Percentiles rank a stretch among this genome's conserved stretches.
Conservation (phyloP, 139 green algal genomes). For the Gonium pectorale region DNA sequence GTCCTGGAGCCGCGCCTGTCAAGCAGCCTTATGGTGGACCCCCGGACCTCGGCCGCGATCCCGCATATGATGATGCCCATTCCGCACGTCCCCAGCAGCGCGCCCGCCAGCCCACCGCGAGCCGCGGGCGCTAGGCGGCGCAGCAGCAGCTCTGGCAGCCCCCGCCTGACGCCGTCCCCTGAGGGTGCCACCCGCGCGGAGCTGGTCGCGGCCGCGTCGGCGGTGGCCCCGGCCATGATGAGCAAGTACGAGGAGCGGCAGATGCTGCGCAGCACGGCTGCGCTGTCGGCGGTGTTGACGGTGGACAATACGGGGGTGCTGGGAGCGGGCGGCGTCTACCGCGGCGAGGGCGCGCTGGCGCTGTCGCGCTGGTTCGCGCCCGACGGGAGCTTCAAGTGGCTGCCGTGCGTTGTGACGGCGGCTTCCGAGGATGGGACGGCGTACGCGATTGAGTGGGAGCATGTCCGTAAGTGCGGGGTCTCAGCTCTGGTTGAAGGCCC, state of each 20-base stretch:
- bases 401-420: constrained; percentile 38
- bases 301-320: constrained; percentile 33
- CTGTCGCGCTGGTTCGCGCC: constrained; percentile 38
- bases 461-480: constrained; percentile 1
- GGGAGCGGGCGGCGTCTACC: not conserved
- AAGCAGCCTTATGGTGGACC: too few species aligned
- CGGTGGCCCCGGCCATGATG: constrained; percentile 5
- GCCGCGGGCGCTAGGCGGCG: not conserved
- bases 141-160: not conserved
- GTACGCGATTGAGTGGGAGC: constrained; percentile 45
- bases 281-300: constrained; percentile 35
- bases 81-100: too few species aligned
- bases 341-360: constrained; percentile 24
- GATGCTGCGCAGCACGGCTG: constrained; percentile 3
- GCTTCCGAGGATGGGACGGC: constrained; percentile 21
- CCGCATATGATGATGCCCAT: too few species aligned
- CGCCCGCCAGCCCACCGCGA: not conserved
- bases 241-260: constrained; percentile 28
- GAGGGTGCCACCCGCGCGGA: not conserved
- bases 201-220: not conserved
- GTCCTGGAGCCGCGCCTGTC: not conserved
- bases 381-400: constrained; percentile 49
- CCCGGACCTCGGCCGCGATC: too few species aligned
- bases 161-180: not conserved
- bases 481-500: too few species aligned